These are phyloP conservation scores for Hirschioporus abietinus DNA, from an alignment of 768 basidiomycete species.

Conservation along the genomic window DNA sequence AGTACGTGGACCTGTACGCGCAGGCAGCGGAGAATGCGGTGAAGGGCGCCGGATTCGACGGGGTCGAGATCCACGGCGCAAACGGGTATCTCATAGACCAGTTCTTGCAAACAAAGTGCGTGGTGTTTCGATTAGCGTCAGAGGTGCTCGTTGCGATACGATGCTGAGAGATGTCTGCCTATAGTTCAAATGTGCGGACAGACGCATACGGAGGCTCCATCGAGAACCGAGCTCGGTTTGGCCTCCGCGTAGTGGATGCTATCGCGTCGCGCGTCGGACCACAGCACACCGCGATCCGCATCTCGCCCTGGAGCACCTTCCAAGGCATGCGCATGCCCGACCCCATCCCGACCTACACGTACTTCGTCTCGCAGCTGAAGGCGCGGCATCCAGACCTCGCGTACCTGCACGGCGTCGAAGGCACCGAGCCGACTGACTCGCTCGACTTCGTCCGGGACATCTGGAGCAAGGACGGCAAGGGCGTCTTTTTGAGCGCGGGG, in stretches of 20 bases:
- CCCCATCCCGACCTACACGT: slow-evolving; percentile 28
- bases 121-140: neutral
- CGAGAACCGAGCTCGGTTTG: slow-evolving; percentile 54
- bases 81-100: slow-evolving; percentile 28
- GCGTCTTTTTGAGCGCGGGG: slow-evolving; percentile 9
- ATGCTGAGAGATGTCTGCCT: neutral
- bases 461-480: slow-evolving; percentile 2
- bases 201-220: slow-evolving; percentile 60
- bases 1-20: slow-evolving; percentile 44
- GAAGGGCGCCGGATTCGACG: slow-evolving; percentile 60
- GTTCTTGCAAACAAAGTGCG: slow-evolving; percentile 26
- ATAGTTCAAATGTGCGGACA: slow-evolving; percentile 29
- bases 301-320: slow-evolving; percentile 19
- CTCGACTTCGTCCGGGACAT: slow-evolving; percentile 9
- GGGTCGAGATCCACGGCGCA: slow-evolving; percentile 40
- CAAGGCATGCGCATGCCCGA: slow-evolving; percentile 4
- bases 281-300: slow-evolving; percentile 23
- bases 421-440: neutral
- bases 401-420: slow-evolving; percentile 36
- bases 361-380: slow-evolving; percentile 25
- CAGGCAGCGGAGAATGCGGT: slow-evolving; percentile 53
- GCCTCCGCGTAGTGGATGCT: slow-evolving; percentile 47
- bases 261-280: slow-evolving; percentile 12
- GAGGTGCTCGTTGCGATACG: neutral
- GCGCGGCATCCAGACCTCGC: slow-evolving; percentile 29